Percentiles rank a stretch among this genome's conserved stretches.
These are phyloP conservation scores for Oropetium thomaeum DNA, from an alignment of 176 grass and related monocot genomes.

Conservation along the genomic window DNA sequence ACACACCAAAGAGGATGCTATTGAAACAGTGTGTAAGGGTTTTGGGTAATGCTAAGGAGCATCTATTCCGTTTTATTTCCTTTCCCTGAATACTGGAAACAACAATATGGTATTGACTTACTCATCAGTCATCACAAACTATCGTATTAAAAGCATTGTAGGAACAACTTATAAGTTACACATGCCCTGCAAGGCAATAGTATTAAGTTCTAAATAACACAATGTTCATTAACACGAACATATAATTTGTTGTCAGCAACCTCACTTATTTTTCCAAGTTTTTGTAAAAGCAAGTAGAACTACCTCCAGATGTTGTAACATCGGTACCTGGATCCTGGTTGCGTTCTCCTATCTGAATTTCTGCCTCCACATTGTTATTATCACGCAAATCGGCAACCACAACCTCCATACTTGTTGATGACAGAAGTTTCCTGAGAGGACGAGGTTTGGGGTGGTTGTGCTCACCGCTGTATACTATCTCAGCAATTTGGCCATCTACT, in stretches of 20 bases:
- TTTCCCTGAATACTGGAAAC: neutral
- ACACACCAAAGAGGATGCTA: neutral
- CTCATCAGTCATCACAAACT: neutral
- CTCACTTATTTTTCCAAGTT: conserved; percentile 13
- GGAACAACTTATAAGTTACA: no score
- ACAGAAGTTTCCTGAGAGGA: neutral
- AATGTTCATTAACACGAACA: neutral
- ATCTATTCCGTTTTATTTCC: neutral
- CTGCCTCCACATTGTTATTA: conserved; percentile 3
- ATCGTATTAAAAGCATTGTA: neutral
- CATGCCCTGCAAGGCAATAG: neutral
- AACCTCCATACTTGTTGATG: conserved; percentile 16
- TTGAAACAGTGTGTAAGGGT: neutral
- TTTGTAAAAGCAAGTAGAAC: neutral
- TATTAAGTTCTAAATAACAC: neutral
- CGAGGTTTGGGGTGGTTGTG: conserved; percentile 59
- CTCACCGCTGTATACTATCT: conserved; percentile 53
- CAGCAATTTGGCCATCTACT: conserved; percentile 40
- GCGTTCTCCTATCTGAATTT: conserved; percentile 2
- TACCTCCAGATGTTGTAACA: neutral
- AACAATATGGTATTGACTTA: neutral
- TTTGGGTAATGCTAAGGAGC: neutral
- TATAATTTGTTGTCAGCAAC: conserved; percentile 31
- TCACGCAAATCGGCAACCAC: neutral
- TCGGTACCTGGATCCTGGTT: conserved; percentile 1